These are phyloP conservation scores for Periconia sp. DNA, from an alignment of 2,329 filamentous ascomycete genomes.

Conservation along the genomic window DNA sequence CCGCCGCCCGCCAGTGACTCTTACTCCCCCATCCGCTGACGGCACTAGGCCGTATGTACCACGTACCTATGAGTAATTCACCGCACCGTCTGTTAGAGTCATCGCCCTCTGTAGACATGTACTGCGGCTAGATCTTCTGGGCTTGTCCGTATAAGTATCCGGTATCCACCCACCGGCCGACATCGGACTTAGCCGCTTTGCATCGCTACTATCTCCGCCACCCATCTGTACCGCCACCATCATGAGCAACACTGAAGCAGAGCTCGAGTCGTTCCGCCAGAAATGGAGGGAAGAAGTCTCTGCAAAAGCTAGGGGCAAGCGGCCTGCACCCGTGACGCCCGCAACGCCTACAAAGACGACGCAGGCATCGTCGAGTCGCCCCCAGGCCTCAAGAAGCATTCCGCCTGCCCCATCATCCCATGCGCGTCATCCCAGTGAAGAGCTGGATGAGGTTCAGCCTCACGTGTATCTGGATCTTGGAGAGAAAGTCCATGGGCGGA, in stretches of 20 bases:
- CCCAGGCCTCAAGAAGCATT: slow-evolving; percentile 29
- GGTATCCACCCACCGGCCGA: slow-evolving; percentile 21
- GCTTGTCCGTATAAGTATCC: no score
- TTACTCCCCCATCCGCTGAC: no score
- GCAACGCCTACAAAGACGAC: slow-evolving; percentile 22
- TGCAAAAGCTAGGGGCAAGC: slow-evolving; percentile 52
- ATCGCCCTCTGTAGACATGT: slow-evolving; percentile 24
- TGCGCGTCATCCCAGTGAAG: slow-evolving; percentile 35
- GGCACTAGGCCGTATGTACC: no score
- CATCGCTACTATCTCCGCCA: slow-evolving; percentile 34
- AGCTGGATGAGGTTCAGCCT: slow-evolving; percentile 49
- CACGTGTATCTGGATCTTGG: slow-evolving; percentile 54
- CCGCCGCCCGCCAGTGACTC: slow-evolving; percentile 6
- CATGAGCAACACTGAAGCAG: slow-evolving; percentile 57
- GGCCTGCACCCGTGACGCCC: slow-evolving; percentile 20
- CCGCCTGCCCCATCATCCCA: slow-evolving; percentile 29
- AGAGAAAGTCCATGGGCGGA: slow-evolving; percentile 52
- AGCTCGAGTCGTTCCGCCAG: slow-evolving; percentile 84
- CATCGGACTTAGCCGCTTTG: slow-evolving; percentile 32
- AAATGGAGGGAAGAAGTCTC: slow-evolving; percentile 85
- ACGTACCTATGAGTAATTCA: slow-evolving; percentile 10
- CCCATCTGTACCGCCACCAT: slow-evolving; percentile 22
- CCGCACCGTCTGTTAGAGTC: slow-evolving; percentile 12
- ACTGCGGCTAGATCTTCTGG: slow-evolving; percentile 22
- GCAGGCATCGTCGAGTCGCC: slow-evolving; percentile 27